Conservation (phyloP, 768 basidiomycete genomes). For the Suillus cothurnatus region DNA sequence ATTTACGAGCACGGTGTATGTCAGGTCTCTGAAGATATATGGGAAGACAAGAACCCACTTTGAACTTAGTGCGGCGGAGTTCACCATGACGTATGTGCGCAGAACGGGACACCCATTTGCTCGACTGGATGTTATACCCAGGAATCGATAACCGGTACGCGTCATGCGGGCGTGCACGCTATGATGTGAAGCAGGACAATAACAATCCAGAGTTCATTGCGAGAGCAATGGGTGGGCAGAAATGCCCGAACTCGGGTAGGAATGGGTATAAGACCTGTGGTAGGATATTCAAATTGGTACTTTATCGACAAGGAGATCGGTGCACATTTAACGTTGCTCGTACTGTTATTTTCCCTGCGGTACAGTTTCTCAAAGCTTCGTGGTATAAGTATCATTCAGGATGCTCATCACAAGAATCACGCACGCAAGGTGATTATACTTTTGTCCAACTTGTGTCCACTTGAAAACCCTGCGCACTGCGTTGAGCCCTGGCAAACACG, state of each 20-base stretch:
- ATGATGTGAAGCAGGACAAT: conserved; percentile 33
- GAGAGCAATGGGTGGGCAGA: conserved; percentile 30
- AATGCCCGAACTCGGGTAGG: conserved; percentile 31
- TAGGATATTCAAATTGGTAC: no score
- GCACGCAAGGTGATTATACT: neutral
- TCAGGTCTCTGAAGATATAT: conserved; percentile 31
- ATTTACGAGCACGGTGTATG: conserved; percentile 35
- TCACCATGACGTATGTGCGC: conserved; percentile 28
- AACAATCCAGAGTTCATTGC: conserved; percentile 33
- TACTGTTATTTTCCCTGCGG: neutral
- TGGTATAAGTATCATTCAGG: neutral
- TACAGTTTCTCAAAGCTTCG: neutral
- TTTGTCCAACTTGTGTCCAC: neutral
- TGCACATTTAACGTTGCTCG: neutral
- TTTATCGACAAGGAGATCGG: conserved; percentile 10
- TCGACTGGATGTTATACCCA: conserved; percentile 34
- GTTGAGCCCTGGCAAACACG: neutral
- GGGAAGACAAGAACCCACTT: conserved; percentile 30
- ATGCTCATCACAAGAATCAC: neutral
- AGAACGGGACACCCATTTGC: conserved; percentile 22
- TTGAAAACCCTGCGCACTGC: neutral
- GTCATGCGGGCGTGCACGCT: conserved; percentile 30
- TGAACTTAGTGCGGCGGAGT: conserved; percentile 26
- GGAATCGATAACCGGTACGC: conserved; percentile 27
- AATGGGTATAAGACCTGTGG: conserved; percentile 30